Evolutionary conservation across 495 filamentous ascomycete genomes (phyloP).

Genomic region (Lepraria neglecta): DNA sequence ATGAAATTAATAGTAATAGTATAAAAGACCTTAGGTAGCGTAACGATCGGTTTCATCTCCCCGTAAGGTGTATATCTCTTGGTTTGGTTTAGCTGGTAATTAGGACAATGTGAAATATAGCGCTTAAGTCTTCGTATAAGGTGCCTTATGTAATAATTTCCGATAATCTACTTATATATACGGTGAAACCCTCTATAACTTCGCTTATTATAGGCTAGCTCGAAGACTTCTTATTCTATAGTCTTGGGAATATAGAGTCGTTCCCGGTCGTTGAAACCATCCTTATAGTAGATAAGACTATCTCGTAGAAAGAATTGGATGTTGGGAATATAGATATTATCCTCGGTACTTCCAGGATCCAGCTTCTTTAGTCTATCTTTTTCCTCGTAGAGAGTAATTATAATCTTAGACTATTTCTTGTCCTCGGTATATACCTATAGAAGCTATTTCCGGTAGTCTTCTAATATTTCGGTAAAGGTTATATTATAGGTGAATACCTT

Average conservation of each 20-base stretch:
- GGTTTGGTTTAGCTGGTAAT: conserved; percentile 15
- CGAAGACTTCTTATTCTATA: neutral
- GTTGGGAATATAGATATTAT: too few species aligned
- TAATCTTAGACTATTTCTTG: neutral
- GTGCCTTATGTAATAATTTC: too few species aligned
- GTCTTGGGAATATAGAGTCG: neutral
- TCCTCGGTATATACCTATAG: neutral
- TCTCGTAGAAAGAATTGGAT: neutral
- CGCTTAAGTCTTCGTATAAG: too few species aligned
- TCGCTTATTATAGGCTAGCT: neutral
- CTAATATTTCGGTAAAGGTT: neutral
- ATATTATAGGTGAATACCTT: neutral
- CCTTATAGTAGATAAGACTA: neutral
- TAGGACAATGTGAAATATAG: conserved; percentile 17
- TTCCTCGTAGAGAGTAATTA: too few species aligned
- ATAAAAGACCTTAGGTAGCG: neutral
- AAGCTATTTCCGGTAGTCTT: neutral
- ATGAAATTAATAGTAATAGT: conserved; percentile 24
- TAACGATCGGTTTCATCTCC: neutral
- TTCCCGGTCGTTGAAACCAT: neutral
- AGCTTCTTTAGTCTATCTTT: too few species aligned
- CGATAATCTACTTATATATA: neutral
- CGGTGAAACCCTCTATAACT: neutral
- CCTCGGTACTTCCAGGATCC: too few species aligned
- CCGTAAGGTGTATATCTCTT: conserved; percentile 7